Base-by-base conservation (phyloP, 2,329 filamentous ascomycete genomes). In the Sporothrix pseudoabietina region DNA sequence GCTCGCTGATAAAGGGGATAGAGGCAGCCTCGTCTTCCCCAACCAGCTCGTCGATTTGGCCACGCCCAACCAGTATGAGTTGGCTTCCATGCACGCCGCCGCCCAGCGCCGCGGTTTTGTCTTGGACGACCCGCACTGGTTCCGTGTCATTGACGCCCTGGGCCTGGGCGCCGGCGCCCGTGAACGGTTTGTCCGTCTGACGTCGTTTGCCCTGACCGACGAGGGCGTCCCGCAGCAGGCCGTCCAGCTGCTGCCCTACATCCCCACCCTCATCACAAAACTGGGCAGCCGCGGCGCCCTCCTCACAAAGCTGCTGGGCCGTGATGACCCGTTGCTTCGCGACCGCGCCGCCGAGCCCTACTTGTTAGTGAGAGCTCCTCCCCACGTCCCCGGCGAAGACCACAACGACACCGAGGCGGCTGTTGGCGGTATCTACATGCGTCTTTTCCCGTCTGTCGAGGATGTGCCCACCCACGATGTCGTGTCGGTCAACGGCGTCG, bases 401-500 rank as follows among this genome's bases (percentile, higher is more conserved):
- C 85, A 88, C 41, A 83, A 83, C 1, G 81, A 84, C 10, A 19
- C 22, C 32, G 68, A 68, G 16, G 19, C 19, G 2, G 81, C 84
- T 8, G 84, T 91, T 0, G 90, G 94, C 0, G 95, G 94, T 0
- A 86, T 98, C 2, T 98, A 98, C 79, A 94, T 98, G 90, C 81
- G 88, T 47, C 77, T 88, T 26, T 92, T 93, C 80, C 89, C 92
- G 0, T 85, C 92, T 0, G 88, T 87, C 0, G 89, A 92, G 79
- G 82, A 84, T 19, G 86, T 97, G 0, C 82, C 87, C 26, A 69
- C 65, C 10, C 82, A 87, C 32, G 89, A 96, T 35, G 86, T 97
- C 0, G 89, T 95, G 1, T 97, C 94, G 65, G 95, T 98, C 10
- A 98, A 98, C 80, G 96, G 95, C 0, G 94, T 94, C 1, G 96